phyloP scores from a whole-genome alignment of 192 early-diverging fungal genomes.

The Linnemannia elongata region DNA sequence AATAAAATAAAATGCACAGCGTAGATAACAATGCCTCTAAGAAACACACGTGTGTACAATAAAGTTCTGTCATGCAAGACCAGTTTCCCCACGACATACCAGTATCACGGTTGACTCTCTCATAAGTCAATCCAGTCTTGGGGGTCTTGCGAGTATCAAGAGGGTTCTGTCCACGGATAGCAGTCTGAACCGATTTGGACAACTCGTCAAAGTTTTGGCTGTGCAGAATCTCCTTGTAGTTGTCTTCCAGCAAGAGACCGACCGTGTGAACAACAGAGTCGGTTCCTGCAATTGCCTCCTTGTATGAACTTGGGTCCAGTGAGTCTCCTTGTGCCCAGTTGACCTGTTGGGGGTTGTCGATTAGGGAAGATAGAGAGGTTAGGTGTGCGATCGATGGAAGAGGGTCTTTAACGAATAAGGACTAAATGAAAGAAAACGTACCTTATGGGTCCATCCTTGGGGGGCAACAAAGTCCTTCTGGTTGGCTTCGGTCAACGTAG shows the following conservation, averaged over 20 bases:
- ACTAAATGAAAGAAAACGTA: not conserved
- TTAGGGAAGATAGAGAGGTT: not conserved
- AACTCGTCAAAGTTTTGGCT: constrained; percentile 48
- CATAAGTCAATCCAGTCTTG: constrained; percentile 63
- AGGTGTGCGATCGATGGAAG: not conserved
- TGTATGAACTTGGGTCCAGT: constrained; percentile 70
- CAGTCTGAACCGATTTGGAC: constrained; percentile 45
- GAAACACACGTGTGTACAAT: not conserved
- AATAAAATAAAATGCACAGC: no score
- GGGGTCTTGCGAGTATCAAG: constrained; percentile 57
- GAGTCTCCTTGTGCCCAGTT: constrained; percentile 76
- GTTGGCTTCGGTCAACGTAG: constrained; percentile 56
- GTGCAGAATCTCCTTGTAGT: constrained; percentile 72
- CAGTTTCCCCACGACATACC: constrained; percentile 38
- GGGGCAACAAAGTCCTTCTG: constrained; percentile 66
- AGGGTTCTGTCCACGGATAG: constrained; percentile 58
- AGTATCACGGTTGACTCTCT: constrained; percentile 78
- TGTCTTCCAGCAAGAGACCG: constrained; percentile 76
- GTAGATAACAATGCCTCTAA: no score
- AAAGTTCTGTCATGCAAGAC: not conserved
- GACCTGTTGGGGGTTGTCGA: constrained; percentile 29
- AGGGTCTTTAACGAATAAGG: not conserved
- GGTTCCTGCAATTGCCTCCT: constrained; percentile 64
- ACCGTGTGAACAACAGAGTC: constrained; percentile 80
- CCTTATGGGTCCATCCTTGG: constrained; percentile 41